These are phyloP conservation scores for Jaltomata sinuosa DNA, from an alignment of 257 asterid species.

Conservation along the genomic window DNA sequence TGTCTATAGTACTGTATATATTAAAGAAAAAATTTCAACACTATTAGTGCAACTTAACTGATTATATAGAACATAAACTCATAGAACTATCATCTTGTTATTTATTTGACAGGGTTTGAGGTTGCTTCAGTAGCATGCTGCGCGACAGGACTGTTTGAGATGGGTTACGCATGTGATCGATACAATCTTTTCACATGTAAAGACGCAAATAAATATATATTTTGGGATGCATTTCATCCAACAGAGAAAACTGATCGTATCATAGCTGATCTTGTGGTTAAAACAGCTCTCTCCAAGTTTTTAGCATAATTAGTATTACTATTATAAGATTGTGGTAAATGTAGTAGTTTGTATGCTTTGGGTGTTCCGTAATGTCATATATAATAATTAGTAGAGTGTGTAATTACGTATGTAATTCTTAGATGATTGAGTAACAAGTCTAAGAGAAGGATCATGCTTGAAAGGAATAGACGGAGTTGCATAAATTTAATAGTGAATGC, in stretches of 20 bases:
- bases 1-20: neutral
- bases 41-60: neutral
- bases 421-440: neutral
- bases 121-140: slow-evolving; percentile 52
- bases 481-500: neutral
- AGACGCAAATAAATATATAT: slow-evolving; percentile 61
- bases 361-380: neutral
- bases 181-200: slow-evolving; percentile 50
- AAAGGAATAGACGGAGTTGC: neutral
- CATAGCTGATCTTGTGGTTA: slow-evolving; percentile 40
- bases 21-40: too few relatives aligned
- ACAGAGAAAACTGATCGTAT: slow-evolving; percentile 54
- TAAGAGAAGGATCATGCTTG: neutral
- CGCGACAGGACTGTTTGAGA: slow-evolving; percentile 80
- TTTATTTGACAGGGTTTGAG: slow-evolving; percentile 44
- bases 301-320: neutral
- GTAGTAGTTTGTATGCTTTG: neutral
- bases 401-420: neutral
- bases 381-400: neutral
- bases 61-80: neutral
- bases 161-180: slow-evolving; percentile 55
- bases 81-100: neutral
- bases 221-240: slow-evolving; percentile 94
- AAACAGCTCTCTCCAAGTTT: slow-evolving; percentile 32
- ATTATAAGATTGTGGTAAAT: neutral